These are phyloP conservation scores for Butyriboletus appendiculatus DNA, from an alignment of 1,284 basidiomycete genomes.

Conservation along the genomic window DNA sequence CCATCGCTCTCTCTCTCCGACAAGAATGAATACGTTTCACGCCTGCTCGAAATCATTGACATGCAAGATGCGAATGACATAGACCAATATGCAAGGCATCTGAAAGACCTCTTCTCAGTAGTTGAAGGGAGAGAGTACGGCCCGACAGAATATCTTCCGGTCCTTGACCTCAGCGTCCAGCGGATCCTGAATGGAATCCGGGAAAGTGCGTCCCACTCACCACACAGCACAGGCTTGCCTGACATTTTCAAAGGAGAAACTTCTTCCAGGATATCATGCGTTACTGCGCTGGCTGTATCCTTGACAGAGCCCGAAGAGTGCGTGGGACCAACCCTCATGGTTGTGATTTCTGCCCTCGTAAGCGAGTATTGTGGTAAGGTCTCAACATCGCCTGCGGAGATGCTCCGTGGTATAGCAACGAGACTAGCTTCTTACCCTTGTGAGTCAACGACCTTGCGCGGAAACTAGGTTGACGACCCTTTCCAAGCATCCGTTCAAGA, in stretches of 20 bases:
- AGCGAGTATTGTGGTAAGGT: conserved; percentile 58
- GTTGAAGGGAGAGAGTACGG: conserved; percentile 40
- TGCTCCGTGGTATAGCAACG: conserved; percentile 52
- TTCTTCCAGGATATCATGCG: conserved; percentile 49
- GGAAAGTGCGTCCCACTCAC: conserved; percentile 41
- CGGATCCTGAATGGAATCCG: conserved; percentile 49
- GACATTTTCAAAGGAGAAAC: conserved; percentile 38
- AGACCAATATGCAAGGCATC: conserved; percentile 55
- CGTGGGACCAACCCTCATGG: conserved; percentile 59
- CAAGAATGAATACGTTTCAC: conserved; percentile 41
- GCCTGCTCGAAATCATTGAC: conserved; percentile 59
- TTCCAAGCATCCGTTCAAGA: conserved; percentile 66
- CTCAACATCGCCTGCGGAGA: conserved; percentile 48
- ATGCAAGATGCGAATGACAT: conserved; percentile 52
- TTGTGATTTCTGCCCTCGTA: conserved; percentile 62
- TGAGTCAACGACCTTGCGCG: conserved; percentile 36
- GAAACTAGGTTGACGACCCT: conserved; percentile 1
- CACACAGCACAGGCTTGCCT: conserved; percentile 10
- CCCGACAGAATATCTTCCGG: conserved; percentile 34
- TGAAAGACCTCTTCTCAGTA: conserved; percentile 47
- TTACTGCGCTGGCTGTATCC: conserved; percentile 51
- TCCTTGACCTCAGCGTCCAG: conserved; percentile 59
- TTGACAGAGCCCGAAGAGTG: conserved; percentile 45
- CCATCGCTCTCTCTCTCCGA: conserved; percentile 35
- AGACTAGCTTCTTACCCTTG: conserved; percentile 49